Evolutionary conservation across 257 asterid genomes (phyloP).

Genomic region (Echium plantagineum): DNA sequence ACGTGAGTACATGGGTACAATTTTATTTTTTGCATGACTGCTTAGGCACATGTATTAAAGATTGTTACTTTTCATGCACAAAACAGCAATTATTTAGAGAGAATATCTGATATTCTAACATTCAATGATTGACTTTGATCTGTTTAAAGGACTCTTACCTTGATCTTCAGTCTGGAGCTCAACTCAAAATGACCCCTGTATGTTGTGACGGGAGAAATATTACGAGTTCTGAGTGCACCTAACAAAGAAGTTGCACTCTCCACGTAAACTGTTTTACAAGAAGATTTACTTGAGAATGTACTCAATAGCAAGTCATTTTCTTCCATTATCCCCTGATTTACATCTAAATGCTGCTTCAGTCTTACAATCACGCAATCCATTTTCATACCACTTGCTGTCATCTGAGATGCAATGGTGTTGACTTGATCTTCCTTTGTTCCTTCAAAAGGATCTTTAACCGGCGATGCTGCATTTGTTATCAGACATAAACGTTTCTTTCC

Average conservation of each 20-base stretch:
- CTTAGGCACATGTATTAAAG: no score
- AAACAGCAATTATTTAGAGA: not conserved
- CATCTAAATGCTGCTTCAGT: conserved; percentile 22
- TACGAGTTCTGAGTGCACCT: conserved; percentile 90
- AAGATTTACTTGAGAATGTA: conserved; percentile 43
- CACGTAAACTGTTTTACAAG: conserved; percentile 55
- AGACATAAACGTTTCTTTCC: conserved; percentile 88
- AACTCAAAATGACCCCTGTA: conserved; percentile 85
- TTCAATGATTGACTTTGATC: conserved; percentile 7
- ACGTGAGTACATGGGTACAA: no score
- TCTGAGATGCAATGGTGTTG: conserved; percentile 69
- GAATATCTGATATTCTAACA: not conserved
- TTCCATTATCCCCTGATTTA: conserved; percentile 37
- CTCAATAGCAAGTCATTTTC: conserved; percentile 73
- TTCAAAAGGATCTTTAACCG: conserved; percentile 64
- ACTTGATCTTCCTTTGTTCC: conserved; percentile 97
- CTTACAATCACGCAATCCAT: conserved; percentile 72
- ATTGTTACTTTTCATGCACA: no score
- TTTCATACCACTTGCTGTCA: conserved; percentile 74
- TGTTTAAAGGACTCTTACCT: conserved; percentile 39
- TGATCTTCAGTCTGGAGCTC: conserved; percentile 56
- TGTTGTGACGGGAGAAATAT: conserved; percentile 63
- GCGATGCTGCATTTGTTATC: conserved; percentile 62
- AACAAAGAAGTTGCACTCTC: conserved; percentile 63
- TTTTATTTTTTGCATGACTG: no score